Base-by-base conservation (phyloP, 805 yeast species). In the Kodamaea leandrae region DNA sequence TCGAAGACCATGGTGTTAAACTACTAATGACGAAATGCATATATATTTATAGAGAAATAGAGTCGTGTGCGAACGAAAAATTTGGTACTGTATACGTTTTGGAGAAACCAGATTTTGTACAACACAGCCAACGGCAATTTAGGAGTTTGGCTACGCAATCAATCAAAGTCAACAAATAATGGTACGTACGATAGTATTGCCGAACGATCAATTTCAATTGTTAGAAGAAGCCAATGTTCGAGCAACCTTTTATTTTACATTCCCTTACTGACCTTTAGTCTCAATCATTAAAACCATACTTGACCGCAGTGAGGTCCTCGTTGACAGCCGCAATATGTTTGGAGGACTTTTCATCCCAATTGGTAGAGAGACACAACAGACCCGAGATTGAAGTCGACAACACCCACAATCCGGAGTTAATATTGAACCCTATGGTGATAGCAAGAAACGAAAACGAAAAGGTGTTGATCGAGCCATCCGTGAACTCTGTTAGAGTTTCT, bases 341-440 rank as follows among this genome's bases (percentile, higher is more conserved):
- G 49, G 91, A 88, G 59, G 90, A 90, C 68, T 93, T 93, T 61
- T 84, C 97, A 23, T 93, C 98, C 6, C 96, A 91, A 64, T 76
- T 86, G 43, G 96, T 86, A 15, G 99, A 93, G 68, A 85, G 99
- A 65, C 99, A 93, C 72, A 93, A 91, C 68, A 78, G 91, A 51
- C 99, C 99, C 3, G 99, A 93, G 63, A 84, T 93, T 38, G 99
- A 93, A 64, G 90, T 86, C 14, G 77, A 78, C 47, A 83, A 86
- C 57, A 58, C 66, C 15, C 74, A 69, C 48, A 80, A 93, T 45
- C 83, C 84, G 10, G 96, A 89, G 62, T 83, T 90, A 42, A 66
- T 93, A 47, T 73, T 91, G 56, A 89, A 90, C 56, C 93, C 96
- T 27, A 83, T 93, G 80, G 78, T 82, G 48, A 82, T 93, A 49